These are phyloP conservation scores for Ganoderma lucidum DNA, from an alignment of 1,284 basidiomycete species.

Conservation along the genomic window DNA sequence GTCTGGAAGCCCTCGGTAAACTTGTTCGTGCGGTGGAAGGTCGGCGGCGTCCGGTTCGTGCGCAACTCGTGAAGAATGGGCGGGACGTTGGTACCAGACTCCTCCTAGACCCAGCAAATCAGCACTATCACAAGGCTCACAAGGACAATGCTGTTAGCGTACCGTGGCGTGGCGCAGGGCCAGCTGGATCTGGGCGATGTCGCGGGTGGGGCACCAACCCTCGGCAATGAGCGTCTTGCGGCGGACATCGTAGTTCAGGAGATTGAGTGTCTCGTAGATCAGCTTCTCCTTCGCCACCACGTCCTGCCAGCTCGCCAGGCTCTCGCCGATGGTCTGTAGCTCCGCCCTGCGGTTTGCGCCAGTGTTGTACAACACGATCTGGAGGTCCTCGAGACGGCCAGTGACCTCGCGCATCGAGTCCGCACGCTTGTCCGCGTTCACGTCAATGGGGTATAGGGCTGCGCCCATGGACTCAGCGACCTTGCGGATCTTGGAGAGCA, in stretches of 20 bases:
- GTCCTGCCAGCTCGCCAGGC: conserved; percentile 91
- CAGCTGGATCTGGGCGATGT: conserved; percentile 88
- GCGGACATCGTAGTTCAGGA: conserved; percentile 94
- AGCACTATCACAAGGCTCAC: neutral
- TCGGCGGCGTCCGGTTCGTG: conserved; percentile 94
- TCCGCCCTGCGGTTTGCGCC: conserved; percentile 87
- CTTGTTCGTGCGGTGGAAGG: conserved; percentile 95
- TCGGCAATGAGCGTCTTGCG: conserved; percentile 97
- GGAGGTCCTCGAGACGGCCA: conserved; percentile 91
- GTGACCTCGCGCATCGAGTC: conserved; percentile 92
- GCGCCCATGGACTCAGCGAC: conserved; percentile 99
- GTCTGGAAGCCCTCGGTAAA: conserved; percentile 98
- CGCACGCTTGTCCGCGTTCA: conserved; percentile 91
- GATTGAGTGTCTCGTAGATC: conserved; percentile 93
- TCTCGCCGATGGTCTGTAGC: conserved; percentile 88
- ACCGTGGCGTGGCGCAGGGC: conserved; percentile 94
- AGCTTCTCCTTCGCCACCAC: conserved; percentile 96
- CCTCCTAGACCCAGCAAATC: conserved; percentile 68
- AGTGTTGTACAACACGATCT: conserved; percentile 92
- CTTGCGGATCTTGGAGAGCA: conserved; percentile 97
- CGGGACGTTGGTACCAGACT: conserved; percentile 91
- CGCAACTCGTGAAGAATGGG: conserved; percentile 93
- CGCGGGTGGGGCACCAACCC: conserved; percentile 96
- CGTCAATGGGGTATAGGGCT: conserved; percentile 95
- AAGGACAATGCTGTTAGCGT: conserved; percentile 38